Evolutionary conservation across 148 eudicot species (phyloP).

Genomic region (Cornus suecica): DNA sequence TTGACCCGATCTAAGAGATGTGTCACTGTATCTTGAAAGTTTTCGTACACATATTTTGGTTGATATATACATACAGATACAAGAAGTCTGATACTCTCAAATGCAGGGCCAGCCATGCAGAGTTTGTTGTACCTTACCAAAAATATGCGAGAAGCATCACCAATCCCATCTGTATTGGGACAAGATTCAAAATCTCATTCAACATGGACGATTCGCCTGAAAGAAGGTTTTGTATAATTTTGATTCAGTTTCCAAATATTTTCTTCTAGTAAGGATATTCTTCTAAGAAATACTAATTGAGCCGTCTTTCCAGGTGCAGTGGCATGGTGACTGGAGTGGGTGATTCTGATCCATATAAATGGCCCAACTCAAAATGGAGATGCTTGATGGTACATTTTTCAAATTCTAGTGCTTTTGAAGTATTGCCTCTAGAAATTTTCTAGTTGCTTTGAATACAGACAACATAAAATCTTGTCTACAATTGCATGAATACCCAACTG

Average conservation of each 20-base stretch:
- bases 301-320: slow-evolving; percentile 43
- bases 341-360: slow-evolving; percentile 68
- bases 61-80: background rate
- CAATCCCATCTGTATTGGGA: slow-evolving; percentile 48
- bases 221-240: slow-evolving; percentile 53
- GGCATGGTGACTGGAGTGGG: slow-evolving; percentile 64
- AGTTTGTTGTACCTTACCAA: slow-evolving; percentile 67
- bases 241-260: background rate
- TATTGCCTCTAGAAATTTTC: background rate
- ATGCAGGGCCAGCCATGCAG: slow-evolving; percentile 80
- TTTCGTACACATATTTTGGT: background rate
- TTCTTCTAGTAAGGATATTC: background rate
- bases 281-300: background rate
- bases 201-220: slow-evolving; percentile 81
- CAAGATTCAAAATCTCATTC: slow-evolving; percentile 74
- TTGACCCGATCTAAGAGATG: background rate
- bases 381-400: slow-evolving; percentile 61
- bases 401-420: background rate
- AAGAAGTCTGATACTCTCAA: slow-evolving; percentile 7
- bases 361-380: slow-evolving; percentile 88
- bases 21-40: background rate
- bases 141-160: slow-evolving; percentile 47
- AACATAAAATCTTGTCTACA: background rate
- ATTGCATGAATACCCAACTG: background rate
- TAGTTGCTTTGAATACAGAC: too few species aligned